Conservation (phyloP, 768 basidiomycete species). For the Solioccasus polychromus region DNA sequence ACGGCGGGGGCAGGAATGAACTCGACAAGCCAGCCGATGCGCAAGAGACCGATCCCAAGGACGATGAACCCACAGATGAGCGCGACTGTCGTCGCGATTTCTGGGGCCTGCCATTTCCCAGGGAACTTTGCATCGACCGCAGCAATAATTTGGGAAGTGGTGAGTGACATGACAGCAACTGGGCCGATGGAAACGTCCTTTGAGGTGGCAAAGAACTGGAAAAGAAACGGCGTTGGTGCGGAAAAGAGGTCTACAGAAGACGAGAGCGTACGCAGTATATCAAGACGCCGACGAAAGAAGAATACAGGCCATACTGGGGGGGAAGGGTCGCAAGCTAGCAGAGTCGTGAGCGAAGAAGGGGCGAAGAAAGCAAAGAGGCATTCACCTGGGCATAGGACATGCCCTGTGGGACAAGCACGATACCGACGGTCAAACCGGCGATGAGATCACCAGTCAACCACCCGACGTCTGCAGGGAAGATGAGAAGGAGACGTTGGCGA, state of each 20-base stretch:
- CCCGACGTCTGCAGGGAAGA: conserved; percentile 51
- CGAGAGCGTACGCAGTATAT: conserved; percentile 67
- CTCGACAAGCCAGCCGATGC: conserved; percentile 93
- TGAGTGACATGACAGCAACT: conserved; percentile 97
- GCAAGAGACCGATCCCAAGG: conserved; percentile 82
- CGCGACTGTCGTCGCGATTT: conserved; percentile 82
- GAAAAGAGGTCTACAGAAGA: background rate
- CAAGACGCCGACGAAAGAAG: conserved; percentile 85
- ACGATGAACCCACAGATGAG: conserved; percentile 91
- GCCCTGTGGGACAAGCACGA: conserved; percentile 92
- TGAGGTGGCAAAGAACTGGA: conserved; percentile 91
- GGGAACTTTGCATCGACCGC: conserved; percentile 55
- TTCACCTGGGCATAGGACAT: conserved; percentile 83
- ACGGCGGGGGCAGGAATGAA: conserved; percentile 88
- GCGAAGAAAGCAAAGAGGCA: background rate
- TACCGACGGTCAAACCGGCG: conserved; percentile 90
- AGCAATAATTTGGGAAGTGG: conserved; percentile 76
- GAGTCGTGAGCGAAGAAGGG: background rate
- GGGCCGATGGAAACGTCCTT: conserved; percentile 99
- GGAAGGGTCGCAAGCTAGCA: conserved; percentile 78
- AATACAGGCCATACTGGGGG: conserved; percentile 89
- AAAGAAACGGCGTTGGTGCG: background rate
- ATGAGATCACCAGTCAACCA: conserved; percentile 88
- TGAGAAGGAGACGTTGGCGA: conserved; percentile 4
- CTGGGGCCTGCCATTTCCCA: conserved; percentile 56